Conservation (phyloP, 176 grass and related monocot genomes). For the Musa beccarii region DNA sequence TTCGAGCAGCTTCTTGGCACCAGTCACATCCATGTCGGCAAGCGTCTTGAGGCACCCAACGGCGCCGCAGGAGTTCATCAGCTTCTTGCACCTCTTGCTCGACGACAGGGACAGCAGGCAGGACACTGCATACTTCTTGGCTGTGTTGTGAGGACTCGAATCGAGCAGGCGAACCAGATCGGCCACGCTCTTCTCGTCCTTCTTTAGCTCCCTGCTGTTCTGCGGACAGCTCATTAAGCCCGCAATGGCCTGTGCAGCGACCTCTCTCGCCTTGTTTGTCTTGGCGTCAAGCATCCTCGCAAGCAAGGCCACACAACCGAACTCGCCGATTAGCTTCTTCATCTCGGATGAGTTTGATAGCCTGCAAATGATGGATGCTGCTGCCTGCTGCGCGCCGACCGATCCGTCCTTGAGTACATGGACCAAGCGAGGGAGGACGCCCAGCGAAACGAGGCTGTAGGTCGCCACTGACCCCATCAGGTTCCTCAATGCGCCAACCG, state of each 20-base stretch:
- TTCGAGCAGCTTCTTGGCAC: conserved; percentile 15
- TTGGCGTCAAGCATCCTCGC: conserved; percentile 8
- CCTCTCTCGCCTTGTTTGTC: conserved; percentile 2
- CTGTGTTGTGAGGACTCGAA: conserved; percentile 2
- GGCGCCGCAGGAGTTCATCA: conserved; percentile 15
- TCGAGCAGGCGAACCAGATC: conserved; percentile 10
- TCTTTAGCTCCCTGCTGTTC: conserved; percentile 14
- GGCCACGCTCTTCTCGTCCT: background rate
- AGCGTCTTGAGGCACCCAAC: conserved; percentile 18
- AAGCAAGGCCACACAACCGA: conserved; percentile 4
- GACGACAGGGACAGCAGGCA: conserved; percentile 5
- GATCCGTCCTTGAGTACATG: conserved; percentile 12
- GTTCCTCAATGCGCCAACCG: conserved; percentile 3
- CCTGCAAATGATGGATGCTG: conserved; percentile 8
- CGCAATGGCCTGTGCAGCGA: conserved; percentile 6
- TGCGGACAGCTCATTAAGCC: conserved; percentile 2
- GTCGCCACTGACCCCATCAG: background rate
- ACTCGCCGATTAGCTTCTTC: conserved; percentile 7
- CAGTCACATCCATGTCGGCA: background rate
- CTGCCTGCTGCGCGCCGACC: conserved; percentile 7
- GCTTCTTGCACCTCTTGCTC: conserved; percentile 24
- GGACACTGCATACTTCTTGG: conserved; percentile 5
- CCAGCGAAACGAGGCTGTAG: background rate
- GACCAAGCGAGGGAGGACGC: conserved; percentile 9
- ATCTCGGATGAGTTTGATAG: background rate